Evolutionary conservation across 139 green algal genomes (phyloP).

Genomic region (Tetraselmis striata): DNA sequence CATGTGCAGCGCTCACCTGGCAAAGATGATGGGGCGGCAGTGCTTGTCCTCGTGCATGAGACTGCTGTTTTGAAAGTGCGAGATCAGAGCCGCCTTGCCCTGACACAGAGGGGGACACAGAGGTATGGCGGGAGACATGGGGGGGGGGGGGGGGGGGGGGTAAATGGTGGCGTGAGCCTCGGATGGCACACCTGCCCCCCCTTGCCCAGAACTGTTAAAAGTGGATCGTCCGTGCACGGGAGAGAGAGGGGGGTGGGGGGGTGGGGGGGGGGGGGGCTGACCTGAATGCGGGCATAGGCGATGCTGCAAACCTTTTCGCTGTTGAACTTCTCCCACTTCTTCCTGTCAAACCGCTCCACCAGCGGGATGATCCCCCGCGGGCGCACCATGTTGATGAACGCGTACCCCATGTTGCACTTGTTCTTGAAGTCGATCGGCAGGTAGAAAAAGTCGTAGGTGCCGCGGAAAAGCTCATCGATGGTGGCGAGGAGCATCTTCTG

Average conservation of each 20-base stretch:
- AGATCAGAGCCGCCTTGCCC: constrained; percentile 76
- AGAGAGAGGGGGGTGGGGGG: too few species aligned
- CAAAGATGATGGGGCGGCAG: constrained; percentile 90
- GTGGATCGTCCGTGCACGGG: too few species aligned
- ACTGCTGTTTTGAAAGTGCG: constrained; percentile 94
- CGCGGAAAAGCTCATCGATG: constrained; percentile 82
- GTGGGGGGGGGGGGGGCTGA: too few species aligned
- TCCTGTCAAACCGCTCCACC: constrained; percentile 82
- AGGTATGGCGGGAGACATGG: too few species aligned
- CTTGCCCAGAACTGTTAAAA: too few species aligned
- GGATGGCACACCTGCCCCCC: not conserved
- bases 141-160: too few species aligned
- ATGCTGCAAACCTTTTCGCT: constrained; percentile 90
- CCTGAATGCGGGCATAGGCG: constrained; percentile 89
- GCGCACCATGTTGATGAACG: constrained; percentile 95
- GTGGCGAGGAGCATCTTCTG: constrained; percentile 98
- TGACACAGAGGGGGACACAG: too few species aligned
- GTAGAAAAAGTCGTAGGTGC: constrained; percentile 88
- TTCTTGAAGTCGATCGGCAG: constrained; percentile 98
- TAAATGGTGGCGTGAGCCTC: not conserved
- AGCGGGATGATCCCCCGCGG: constrained; percentile 75
- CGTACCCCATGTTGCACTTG: constrained; percentile 98
- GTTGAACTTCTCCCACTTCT: constrained; percentile 97
- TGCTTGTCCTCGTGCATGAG: constrained; percentile 99
- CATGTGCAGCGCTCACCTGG: not conserved